phyloP scores from a whole-genome alignment of 495 filamentous ascomycete species.

The Xylona heveae region DNA sequence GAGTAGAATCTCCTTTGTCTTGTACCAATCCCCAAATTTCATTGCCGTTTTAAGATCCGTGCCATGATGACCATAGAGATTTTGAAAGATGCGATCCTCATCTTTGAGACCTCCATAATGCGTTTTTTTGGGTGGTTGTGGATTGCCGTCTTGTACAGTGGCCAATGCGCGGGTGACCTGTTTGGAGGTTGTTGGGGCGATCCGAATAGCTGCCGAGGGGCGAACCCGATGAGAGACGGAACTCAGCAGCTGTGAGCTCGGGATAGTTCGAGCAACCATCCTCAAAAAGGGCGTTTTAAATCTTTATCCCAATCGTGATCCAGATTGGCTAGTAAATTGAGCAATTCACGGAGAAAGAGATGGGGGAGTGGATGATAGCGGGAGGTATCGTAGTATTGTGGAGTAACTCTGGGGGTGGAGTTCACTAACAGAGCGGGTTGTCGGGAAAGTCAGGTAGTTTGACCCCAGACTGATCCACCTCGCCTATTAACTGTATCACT shows the following conservation, averaged over 20 bases:
- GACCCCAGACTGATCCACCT: too few species aligned
- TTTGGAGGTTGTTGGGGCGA: constrained; percentile 14
- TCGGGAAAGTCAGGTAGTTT: constrained; percentile 21
- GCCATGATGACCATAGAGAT: constrained; percentile 84
- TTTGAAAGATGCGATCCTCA: constrained; percentile 97
- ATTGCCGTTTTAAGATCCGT: constrained; percentile 79
- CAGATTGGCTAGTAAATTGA: constrained; percentile 13
- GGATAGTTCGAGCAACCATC: constrained; percentile 20
- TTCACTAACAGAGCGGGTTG: constrained; percentile 18
- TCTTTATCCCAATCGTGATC: too few species aligned
- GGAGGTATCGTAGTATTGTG: constrained; percentile 8
- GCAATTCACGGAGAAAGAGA: background rate
- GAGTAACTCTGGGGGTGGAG: constrained; percentile 4
- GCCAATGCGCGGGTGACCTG: constrained; percentile 49
- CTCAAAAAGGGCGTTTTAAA: constrained; percentile 9
- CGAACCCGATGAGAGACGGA: constrained; percentile 32
- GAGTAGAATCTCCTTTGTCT: constrained; percentile 91
- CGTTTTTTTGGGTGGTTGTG: constrained; percentile 41
- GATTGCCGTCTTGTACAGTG: constrained; percentile 70
- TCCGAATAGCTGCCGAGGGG: constrained; percentile 19
- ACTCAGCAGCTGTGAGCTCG: constrained; percentile 23
- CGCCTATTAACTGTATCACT: too few species aligned
- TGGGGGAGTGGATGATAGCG: constrained; percentile 1
- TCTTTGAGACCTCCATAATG: constrained; percentile 72
- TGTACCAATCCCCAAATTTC: constrained; percentile 99